Evolutionary conservation across 768 basidiomycete genomes (phyloP), one percentile per base, ranked within the genome.

Genomic region (Tricholoma flavovirens): DNA sequence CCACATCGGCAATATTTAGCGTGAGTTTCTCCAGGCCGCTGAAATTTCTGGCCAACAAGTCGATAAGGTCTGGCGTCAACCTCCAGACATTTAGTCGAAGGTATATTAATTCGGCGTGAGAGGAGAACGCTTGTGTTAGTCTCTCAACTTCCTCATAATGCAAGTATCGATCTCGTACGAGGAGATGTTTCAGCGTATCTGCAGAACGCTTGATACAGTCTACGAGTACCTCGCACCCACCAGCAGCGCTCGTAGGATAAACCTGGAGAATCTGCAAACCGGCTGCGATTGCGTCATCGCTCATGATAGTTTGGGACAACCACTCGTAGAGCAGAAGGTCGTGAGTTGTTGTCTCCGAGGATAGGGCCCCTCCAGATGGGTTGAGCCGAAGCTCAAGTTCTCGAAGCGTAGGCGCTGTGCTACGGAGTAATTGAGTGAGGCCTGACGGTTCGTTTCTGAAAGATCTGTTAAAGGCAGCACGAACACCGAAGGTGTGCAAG

Each of bases 121-220:
- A 49, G 5, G 62, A 63, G 4, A 73, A 65, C 0, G 65, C 65
- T 10, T 59, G 35, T 2, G 70, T 49, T 8, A 77, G 59, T 4
- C 46, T 56, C 10, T 38, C 53, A 12, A 73, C 61, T 51, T 78
- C 75, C 5, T 67, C 60, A 1, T 60, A 59, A 12, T 67, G 59
- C 3, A 78, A 64, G 59, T 76, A 78, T 1, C 75, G 72, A 55
- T 77, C 76, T 32, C 74, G 66, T 17, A 81, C 69, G 7, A 63
- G 67, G 1, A 81, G 62, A 0, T 59, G 62, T 10, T 60, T 66
- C 21, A 81, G 61, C 1, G 72, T 72, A 0, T 64, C 49, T 1
- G 68, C 62, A 1, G 73, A 70, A 1, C 71, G 66, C 5, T 66
- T 48, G 19, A 76, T 67, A 51, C 68, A 70, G 5, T 59, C 58